These are phyloP conservation scores for Lichenothelia convexa DNA, from an alignment of 495 filamentous ascomycete genomes.

Conservation along the genomic window DNA sequence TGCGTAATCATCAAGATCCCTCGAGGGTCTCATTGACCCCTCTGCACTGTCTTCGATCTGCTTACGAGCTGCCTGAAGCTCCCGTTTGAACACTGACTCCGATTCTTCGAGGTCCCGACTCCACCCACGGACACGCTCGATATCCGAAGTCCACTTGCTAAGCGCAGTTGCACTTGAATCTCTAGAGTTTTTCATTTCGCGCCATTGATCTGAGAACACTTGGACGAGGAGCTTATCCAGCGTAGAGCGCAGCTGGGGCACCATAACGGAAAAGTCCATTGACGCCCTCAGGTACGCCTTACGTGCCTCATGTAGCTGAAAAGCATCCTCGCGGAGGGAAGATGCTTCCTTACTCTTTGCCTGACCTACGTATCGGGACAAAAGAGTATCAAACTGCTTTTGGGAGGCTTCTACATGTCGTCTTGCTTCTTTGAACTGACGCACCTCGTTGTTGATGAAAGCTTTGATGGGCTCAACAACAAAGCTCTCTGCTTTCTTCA, in stretches of 20 bases:
- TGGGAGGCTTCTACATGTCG: slow-evolving; percentile 61
- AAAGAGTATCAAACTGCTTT: slow-evolving; percentile 59
- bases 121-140: slow-evolving; percentile 85
- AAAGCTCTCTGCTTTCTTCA: slow-evolving; percentile 54
- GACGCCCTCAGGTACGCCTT: slow-evolving; percentile 81
- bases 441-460: slow-evolving; percentile 59
- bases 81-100: slow-evolving; percentile 58
- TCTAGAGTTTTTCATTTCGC: slow-evolving; percentile 52
- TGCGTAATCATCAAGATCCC: slow-evolving; percentile 87
- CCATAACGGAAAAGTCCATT: slow-evolving; percentile 79
- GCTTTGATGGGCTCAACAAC: slow-evolving; percentile 63
- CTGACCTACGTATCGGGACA: slow-evolving; percentile 64
- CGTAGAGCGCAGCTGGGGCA: slow-evolving; percentile 59
- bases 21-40: slow-evolving; percentile 50
- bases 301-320: slow-evolving; percentile 84
- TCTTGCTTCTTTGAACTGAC: slow-evolving; percentile 55
- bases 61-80: slow-evolving; percentile 58
- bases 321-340: slow-evolving; percentile 80
- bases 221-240: slow-evolving; percentile 74
- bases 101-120: slow-evolving; percentile 76
- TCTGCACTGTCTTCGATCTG: slow-evolving; percentile 71
- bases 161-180: slow-evolving; percentile 38
- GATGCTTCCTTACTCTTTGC: slow-evolving; percentile 88
- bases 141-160: slow-evolving; percentile 48
- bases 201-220: slow-evolving; percentile 70